Percentiles rank a stretch among this genome's conserved stretches.
Evolutionary conservation across 192 early-diverging fungal species (phyloP).

Genomic region (Haplosporangium gracile): DNA sequence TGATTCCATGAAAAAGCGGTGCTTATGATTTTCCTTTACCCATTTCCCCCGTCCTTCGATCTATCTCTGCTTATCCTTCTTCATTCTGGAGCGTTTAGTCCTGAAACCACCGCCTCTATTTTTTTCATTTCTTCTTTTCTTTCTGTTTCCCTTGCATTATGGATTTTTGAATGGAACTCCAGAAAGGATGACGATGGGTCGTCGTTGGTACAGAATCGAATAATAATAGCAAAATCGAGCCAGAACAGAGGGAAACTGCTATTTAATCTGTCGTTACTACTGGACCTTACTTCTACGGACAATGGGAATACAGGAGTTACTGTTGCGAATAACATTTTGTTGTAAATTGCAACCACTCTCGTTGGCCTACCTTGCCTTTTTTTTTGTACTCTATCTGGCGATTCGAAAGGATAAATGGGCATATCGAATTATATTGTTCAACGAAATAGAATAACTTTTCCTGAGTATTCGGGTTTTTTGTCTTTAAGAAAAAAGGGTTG

Average conservation of each 20-base stretch:
- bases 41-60: not conserved
- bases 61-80: too few relatives aligned
- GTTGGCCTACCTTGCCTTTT: too few relatives aligned
- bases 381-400: too few relatives aligned
- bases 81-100: not conserved
- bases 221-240: not conserved
- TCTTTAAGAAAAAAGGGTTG: too few relatives aligned
- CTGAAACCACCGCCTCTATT: constrained; percentile 13
- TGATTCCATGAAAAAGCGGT: not conserved
- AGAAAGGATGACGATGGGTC: not conserved
- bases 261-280: not conserved
- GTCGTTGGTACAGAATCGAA: not conserved
- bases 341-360: too few relatives aligned
- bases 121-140: not conserved
- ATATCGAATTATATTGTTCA: too few relatives aligned
- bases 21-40: not conserved
- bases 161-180: not conserved
- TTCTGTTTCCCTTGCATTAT: not conserved
- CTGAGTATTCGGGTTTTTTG: too few relatives aligned
- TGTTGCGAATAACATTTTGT: too few relatives aligned
- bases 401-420: too few relatives aligned
- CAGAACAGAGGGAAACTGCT: not conserved
- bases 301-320: too few relatives aligned
- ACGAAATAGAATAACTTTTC: too few relatives aligned
- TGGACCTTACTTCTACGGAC: too few relatives aligned